Evolutionary conservation across 2,329 filamentous ascomycete genomes (phyloP), one percentile per base, ranked within the genome.

Genomic region (Xylaria polymorpha): DNA sequence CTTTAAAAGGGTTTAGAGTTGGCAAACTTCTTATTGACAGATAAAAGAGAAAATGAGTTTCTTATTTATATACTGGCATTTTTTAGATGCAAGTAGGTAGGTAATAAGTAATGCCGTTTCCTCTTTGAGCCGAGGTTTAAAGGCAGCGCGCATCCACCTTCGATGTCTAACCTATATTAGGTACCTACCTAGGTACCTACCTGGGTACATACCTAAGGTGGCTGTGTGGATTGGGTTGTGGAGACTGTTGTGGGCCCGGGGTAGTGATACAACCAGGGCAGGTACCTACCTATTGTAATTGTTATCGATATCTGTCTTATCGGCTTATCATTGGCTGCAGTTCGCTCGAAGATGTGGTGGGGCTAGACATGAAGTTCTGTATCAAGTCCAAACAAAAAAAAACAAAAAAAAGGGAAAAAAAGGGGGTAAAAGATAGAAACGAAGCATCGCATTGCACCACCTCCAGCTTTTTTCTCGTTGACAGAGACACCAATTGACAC

Each of bases 361-460:
- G 66, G 64, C 67, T 46, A 2, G 9, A 18, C 9, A 9, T 29
- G 50, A 43, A 43, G 41, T 7, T 25, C 1, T 22, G 50, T 7
- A 35, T 8, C 56, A 0, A 37, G 51, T 29, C 25, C 25, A 29
- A 29, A 29, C 20, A 62, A 55, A 57, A 68, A 70, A 68, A 70
- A 61, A 71, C 60, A 55, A 57, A 68, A 70, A 68, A 70, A 61
- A 71, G 69, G 68, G 60, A 39, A 48, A n/a, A n/a, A n/a, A n/a
- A n/a, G n/a, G n/a, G n/a, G n/a, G n/a, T n/a, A n/a, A n/a, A n/a
- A n/a, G n/a, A n/a, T n/a, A n/a, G n/a, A n/a, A n/a, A n/a, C n/a
- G 51, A 57, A 18, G 43, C 14, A 53, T 8, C 8, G 50, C 12
- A 53, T 4, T 32, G 20, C 14, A 32, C 32, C 39, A 64, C 35